These are phyloP conservation scores for Phaeomoniella chlamydospora DNA, from an alignment of 2,329 filamentous ascomycete genomes.

Conservation along the genomic window DNA sequence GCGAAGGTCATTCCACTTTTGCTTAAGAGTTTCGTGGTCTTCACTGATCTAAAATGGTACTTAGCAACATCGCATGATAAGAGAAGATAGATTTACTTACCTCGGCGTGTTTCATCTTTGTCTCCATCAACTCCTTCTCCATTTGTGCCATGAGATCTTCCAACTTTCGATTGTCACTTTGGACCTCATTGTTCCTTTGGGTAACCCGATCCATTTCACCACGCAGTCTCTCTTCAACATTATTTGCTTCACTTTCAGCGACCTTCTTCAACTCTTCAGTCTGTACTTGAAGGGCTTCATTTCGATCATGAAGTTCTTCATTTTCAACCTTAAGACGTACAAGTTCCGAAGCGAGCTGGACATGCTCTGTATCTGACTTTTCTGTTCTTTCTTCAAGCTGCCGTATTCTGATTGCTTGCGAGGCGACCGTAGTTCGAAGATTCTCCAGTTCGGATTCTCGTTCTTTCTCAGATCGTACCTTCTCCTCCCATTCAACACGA, in stretches of 20 bases:
- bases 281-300: constrained; percentile 74
- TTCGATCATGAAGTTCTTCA: constrained; percentile 74
- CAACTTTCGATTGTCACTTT: constrained; percentile 77
- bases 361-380: constrained; percentile 78
- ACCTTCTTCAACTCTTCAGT: constrained; percentile 73
- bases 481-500: constrained; percentile 81
- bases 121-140: constrained; percentile 80
- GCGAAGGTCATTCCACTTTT: constrained; percentile 63
- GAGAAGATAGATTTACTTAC: constrained; percentile 41
- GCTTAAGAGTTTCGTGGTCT: constrained; percentile 54
- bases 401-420: constrained; percentile 62
- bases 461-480: constrained; percentile 66
- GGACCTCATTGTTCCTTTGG: constrained; percentile 81
- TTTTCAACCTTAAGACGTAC: constrained; percentile 90
- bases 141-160: constrained; percentile 86
- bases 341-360: constrained; percentile 77
- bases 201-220: constrained; percentile 83
- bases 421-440: constrained; percentile 51
- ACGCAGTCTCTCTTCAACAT: constrained; percentile 70
- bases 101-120: constrained; percentile 92
- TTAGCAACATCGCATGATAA: constrained; percentile 6
- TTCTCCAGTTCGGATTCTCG: constrained; percentile 68
- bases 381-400: constrained; percentile 78
- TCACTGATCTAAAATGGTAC: constrained; percentile 45
- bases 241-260: constrained; percentile 76